Base-by-base conservation (phyloP, 345 rosid species). In the Rhodamnia argentea region DNA sequence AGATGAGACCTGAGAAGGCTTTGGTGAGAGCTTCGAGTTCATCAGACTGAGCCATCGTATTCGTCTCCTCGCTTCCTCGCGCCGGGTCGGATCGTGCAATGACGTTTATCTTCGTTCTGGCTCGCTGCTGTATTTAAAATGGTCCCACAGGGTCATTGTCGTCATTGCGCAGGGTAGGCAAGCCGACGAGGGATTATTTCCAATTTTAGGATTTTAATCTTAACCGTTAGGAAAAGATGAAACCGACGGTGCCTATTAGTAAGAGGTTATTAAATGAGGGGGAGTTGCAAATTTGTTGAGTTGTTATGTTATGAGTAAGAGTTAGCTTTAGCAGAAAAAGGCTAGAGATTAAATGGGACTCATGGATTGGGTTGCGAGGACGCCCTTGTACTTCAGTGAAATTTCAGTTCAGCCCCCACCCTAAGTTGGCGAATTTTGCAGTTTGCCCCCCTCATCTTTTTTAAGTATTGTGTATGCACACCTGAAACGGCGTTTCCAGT, bases 1-100 rank as follows among this genome's bases (percentile, higher is more conserved):
- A 10, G 50, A 29, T 29, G 50, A 56, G 87, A 97, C 99, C 99
- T 91, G 98, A 90, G 90, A 96, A 91, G 27, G 98, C 97, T 70
- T 87, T 90, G 85, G 85, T 42, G 86, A 97, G 92, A 87, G 92
- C 88, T 88, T 93, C 92, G 82, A 92, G 9, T 4, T 88, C 92
- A 24, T 83, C 84, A n/a, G 93, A 85, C n/a, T 86, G 89, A 86
- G 93, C 94, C 99, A 95, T 96, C 82, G 81, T 47, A 70, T 62
- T 16, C n/a, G 53, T 59, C 27, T 56, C 29, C 12, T 20, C 44
- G 58, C 70, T 18, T 59, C 50, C 27, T 60, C 52, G 18, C 56
- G 15, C 47, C 55, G 44, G 20, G 52, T 53, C 58, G 7, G 53
- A 47, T 50, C n/a, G 16, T 32, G 74, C 47, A 50, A 50, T 51